Evolutionary conservation across 2,329 filamentous ascomycete genomes (phyloP).

Genomic region (Fusarium redolens): DNA sequence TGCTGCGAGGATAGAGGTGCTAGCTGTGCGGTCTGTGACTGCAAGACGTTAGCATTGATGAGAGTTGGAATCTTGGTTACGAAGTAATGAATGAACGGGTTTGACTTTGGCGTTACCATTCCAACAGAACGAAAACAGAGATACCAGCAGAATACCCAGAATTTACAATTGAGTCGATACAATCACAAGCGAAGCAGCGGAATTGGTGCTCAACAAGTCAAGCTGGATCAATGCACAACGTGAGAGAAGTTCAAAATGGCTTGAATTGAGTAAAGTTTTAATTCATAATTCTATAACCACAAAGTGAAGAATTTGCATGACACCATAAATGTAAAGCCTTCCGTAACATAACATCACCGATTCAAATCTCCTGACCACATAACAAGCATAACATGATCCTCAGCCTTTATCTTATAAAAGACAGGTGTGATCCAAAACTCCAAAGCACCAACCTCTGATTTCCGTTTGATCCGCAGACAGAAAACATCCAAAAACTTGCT

Average conservation of each 20-base stretch:
- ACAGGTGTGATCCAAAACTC: conserved; percentile 13
- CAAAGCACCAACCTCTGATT: conserved; percentile 10
- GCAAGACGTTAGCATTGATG: conserved; percentile 22
- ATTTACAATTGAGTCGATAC: background rate
- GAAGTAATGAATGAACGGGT: conserved; percentile 12
- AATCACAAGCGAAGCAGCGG: background rate
- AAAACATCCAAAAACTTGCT: background rate
- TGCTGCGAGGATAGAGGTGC: conserved; percentile 73
- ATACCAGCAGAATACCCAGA: conserved; percentile 22
- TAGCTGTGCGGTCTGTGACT: conserved; percentile 70
- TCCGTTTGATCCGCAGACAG: background rate
- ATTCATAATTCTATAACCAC: conserved; percentile 12
- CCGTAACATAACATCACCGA: background rate
- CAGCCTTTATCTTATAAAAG: background rate
- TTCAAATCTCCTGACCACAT: background rate
- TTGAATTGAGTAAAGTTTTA: conserved; percentile 3
- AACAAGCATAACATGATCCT: background rate
- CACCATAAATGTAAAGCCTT: background rate
- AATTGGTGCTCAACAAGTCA: no score
- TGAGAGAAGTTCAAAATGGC: background rate
- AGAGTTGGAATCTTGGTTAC: conserved; percentile 3
- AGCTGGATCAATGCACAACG: background rate
- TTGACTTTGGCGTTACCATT: conserved; percentile 29
- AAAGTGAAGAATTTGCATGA: background rate
- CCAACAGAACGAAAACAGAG: conserved; percentile 18